A percentile compares a stretch with the other conserved stretches of the same genome.
Evolutionary conservation across 495 filamentous ascomycete genomes (phyloP).

Genomic region (Delitschia confertaspora): DNA sequence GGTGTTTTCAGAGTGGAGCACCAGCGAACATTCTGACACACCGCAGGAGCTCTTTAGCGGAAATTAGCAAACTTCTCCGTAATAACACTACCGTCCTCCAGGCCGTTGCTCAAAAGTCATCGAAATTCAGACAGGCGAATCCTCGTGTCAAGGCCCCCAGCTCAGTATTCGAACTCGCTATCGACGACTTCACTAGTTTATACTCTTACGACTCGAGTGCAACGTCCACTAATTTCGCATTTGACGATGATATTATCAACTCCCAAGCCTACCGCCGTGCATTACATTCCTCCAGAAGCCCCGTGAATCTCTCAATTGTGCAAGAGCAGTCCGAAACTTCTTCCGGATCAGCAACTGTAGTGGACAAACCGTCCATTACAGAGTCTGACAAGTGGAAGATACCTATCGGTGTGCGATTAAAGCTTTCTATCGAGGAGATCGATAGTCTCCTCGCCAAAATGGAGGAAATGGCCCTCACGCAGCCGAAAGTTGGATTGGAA

Average conservation of each 20-base stretch:
- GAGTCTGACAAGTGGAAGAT: too few species aligned
- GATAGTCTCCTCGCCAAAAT: too few species aligned
- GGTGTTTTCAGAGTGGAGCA: background rate
- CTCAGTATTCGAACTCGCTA: conserved; percentile 2
- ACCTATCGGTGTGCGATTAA: background rate
- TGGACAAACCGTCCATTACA: too few species aligned
- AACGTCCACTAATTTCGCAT: conserved; percentile 3
- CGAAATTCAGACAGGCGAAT: conserved; percentile 2
- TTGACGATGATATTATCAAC: conserved; percentile 2
- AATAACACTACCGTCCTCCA: conserved; percentile 3
- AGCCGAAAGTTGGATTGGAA: too few species aligned
- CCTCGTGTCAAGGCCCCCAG: conserved; percentile 1
- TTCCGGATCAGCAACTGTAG: background rate
- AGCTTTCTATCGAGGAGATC: background rate
- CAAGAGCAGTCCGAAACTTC: background rate
- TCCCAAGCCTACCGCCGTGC: background rate
- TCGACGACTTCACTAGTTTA: conserved; percentile 2
- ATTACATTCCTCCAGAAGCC: background rate
- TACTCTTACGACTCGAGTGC: conserved; percentile 1
- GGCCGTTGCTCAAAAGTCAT: background rate
- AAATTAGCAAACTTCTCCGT: background rate
- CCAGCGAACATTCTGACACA: background rate
- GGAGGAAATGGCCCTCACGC: too few species aligned
- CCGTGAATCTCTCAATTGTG: background rate
- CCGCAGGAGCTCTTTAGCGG: conserved; percentile 1